Conservation (phyloP, 2,329 filamentous ascomycete genomes). For the Dothistroma septosporum region DNA sequence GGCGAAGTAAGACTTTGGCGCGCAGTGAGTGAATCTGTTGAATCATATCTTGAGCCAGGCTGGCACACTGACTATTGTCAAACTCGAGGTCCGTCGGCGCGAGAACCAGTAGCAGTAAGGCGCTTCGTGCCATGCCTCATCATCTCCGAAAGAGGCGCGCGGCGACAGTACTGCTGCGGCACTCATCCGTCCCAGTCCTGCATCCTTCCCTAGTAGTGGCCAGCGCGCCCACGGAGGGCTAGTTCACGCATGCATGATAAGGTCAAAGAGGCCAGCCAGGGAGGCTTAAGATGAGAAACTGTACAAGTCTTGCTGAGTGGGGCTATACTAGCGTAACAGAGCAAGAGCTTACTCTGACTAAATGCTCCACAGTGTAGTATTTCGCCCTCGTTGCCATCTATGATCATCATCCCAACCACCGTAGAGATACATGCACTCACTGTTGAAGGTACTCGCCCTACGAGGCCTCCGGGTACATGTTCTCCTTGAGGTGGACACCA, state of each 20-base stretch:
- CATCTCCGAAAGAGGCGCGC: background rate
- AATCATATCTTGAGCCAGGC: background rate
- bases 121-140: background rate
- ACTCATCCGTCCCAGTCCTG: background rate
- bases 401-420: slow-evolving; percentile 5
- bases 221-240: background rate
- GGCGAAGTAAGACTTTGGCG: background rate
- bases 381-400: slow-evolving; percentile 11
- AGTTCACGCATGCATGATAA: background rate
- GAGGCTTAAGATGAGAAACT: slow-evolving; percentile 11
- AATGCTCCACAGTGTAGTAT: slow-evolving; percentile 14
- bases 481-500: slow-evolving; percentile 85
- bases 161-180: background rate
- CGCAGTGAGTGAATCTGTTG: background rate
- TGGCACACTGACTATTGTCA: background rate
- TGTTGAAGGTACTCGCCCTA: slow-evolving; percentile 13
- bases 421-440: slow-evolving; percentile 2
- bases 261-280: background rate
- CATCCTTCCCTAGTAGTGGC: background rate
- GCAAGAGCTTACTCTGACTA: slow-evolving; percentile 5
- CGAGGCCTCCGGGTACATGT: slow-evolving; percentile 67
- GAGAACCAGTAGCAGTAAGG: background rate
- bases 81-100: background rate
- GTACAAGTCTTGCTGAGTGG: slow-evolving; percentile 27
- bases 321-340: slow-evolving; percentile 26